Conservation (phyloP, 148 eudicot species). For the Rhododendron henanense region DNA sequence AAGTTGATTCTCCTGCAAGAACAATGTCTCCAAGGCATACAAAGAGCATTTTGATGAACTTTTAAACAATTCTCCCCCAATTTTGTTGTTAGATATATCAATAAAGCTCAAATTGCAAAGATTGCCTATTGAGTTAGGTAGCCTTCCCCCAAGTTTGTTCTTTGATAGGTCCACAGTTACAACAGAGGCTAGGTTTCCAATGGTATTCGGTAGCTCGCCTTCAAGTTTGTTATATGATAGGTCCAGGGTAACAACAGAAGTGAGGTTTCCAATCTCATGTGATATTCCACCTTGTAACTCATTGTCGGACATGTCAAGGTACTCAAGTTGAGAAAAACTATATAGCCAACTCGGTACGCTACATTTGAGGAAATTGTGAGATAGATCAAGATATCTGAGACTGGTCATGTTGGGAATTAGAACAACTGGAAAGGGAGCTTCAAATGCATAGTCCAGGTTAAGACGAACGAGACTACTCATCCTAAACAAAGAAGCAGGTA, state of each 20-base stretch:
- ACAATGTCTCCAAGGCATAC: no score
- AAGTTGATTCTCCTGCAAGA: not conserved
- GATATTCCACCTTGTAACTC: conserved; percentile 1
- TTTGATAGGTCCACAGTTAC: no score
- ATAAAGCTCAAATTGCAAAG: not conserved
- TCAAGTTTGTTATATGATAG: no score
- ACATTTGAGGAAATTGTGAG: not conserved
- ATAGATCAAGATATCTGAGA: not conserved
- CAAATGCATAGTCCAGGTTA: not conserved
- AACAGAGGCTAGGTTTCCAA: no score
- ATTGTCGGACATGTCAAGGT: not conserved
- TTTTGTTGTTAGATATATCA: not conserved
- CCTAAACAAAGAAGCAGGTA: not conserved
- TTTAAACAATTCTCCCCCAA: not conserved
- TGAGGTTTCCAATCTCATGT: no score
- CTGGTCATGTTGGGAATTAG: not conserved
- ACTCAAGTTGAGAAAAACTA: not conserved
- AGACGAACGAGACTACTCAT: not conserved
- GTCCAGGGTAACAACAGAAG: no score
- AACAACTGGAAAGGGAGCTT: not conserved
- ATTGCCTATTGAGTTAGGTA: no score
- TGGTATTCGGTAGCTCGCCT: no score
- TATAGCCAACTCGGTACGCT: conserved; percentile 11
- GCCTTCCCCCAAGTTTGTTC: no score
- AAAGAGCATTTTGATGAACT: not conserved